Percentiles rank a stretch among this genome's conserved stretches.
phyloP scores from a whole-genome alignment of 2,329 filamentous ascomycete species.

The Alternaria longipes region DNA sequence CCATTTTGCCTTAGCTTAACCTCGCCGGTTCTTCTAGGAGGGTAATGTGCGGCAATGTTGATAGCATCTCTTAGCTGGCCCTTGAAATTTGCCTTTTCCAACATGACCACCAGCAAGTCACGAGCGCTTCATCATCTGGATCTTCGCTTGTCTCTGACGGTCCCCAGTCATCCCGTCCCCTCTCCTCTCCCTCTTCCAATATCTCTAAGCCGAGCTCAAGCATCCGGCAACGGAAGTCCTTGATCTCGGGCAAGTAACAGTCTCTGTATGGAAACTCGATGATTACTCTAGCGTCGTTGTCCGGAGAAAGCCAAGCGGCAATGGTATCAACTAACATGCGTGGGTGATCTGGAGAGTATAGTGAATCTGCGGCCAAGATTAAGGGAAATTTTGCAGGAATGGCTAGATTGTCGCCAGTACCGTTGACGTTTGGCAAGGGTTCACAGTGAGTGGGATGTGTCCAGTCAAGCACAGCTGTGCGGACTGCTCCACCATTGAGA shows the following conservation, averaged over 20 bases:
- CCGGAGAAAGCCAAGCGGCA: constrained; percentile 68
- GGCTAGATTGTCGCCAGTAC: constrained; percentile 13
- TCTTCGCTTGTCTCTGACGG: constrained; percentile 56
- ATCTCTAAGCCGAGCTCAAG: constrained; percentile 60
- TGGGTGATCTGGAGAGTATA: constrained; percentile 89
- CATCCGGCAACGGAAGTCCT: constrained; percentile 71
- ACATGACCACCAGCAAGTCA: constrained; percentile 76
- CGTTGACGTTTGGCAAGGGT: constrained; percentile 20
- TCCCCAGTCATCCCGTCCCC: constrained; percentile 78
- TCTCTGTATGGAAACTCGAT: constrained; percentile 85
- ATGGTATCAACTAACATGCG: constrained; percentile 76
- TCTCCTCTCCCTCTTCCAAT: constrained; percentile 69
- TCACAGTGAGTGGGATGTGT: constrained; percentile 62
- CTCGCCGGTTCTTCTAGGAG: constrained; percentile 5
- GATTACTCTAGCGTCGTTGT: constrained; percentile 70
- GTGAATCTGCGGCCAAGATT: constrained; percentile 83
- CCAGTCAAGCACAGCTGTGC: constrained; percentile 79
- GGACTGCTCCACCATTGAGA: constrained; percentile 64
- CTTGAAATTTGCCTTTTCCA: constrained; percentile 55
- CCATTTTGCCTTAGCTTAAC: background rate
- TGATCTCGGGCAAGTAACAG: constrained; percentile 70
- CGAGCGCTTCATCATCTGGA: constrained; percentile 56
- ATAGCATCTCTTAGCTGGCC: constrained; percentile 22
- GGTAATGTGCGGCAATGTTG: constrained; percentile 15
- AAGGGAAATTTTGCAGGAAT: constrained; percentile 57